Conservation (phyloP, 2,329 filamentous ascomycete species). For the Botrytis pseudocinerea region DNA sequence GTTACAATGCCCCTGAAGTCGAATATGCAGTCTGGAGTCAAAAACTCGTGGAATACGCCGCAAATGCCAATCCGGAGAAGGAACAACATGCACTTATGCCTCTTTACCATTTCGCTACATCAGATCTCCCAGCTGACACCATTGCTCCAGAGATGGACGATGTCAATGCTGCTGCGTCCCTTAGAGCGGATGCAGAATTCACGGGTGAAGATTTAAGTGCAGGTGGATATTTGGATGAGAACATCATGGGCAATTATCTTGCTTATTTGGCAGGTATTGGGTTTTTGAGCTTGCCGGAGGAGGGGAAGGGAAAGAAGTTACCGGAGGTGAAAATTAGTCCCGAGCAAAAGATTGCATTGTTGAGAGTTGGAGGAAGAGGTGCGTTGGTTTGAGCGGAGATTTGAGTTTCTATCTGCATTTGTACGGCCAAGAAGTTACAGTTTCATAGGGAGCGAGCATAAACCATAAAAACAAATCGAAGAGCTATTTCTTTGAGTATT, state of each 20-base stretch:
- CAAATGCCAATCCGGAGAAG: constrained; percentile 48
- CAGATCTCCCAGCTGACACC: constrained; percentile 66
- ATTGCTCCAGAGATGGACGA: constrained; percentile 72
- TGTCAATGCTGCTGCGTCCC: constrained; percentile 61
- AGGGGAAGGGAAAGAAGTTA: constrained; percentile 37
- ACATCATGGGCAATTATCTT: constrained; percentile 39
- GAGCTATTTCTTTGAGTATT: background rate
- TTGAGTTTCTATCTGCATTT: background rate
- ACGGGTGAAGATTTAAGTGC: constrained; percentile 36
- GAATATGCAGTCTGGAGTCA: constrained; percentile 69
- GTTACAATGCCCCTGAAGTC: constrained; percentile 67
- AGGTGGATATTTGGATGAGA: constrained; percentile 36
- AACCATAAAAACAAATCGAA: background rate
- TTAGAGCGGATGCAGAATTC: constrained; percentile 58
- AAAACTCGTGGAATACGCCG: constrained; percentile 58
- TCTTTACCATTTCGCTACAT: constrained; percentile 71
- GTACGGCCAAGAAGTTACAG: background rate
- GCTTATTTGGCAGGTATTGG: constrained; percentile 38
- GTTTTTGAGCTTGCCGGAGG: constrained; percentile 34
- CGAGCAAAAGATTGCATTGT: constrained; percentile 31
- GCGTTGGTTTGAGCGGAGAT: constrained; percentile 25
- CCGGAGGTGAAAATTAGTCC: constrained; percentile 24
- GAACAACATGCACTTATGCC: constrained; percentile 72
- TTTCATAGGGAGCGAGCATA: background rate
- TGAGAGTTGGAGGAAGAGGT: constrained; percentile 34